These are phyloP conservation scores for Metarhizium brunneum DNA, from an alignment of 2,329 filamentous ascomycete species.

Conservation along the genomic window DNA sequence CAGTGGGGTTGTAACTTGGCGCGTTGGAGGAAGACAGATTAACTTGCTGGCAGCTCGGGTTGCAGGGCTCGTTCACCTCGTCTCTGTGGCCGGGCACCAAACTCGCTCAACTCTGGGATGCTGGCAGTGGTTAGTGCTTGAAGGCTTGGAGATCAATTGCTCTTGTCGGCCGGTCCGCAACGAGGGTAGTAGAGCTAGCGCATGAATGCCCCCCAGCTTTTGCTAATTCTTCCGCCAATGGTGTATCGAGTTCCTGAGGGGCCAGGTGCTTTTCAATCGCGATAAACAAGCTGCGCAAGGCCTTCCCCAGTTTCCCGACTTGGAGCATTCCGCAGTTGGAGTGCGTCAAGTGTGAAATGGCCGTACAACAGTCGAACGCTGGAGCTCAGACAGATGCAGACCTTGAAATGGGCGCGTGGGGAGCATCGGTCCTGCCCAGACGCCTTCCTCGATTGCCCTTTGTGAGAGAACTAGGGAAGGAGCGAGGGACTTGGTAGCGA, in stretches of 20 bases:
- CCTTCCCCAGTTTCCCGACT: not conserved
- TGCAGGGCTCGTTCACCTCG: not conserved
- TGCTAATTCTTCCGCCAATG: slow-evolving; percentile 4
- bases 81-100: not conserved
- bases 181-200: not conserved
- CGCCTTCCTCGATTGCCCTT: not conserved
- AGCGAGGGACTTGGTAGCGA: not conserved
- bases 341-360: no score
- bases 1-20: not conserved
- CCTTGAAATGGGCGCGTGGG: no score
- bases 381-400: no score
- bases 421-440: not conserved
- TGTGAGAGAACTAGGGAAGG: not conserved
- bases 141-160: not conserved
- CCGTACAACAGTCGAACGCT: no score
- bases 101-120: not conserved
- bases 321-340: no score
- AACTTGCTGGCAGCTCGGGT: not conserved
- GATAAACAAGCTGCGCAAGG: not conserved
- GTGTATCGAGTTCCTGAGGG: not conserved
- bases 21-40: no score
- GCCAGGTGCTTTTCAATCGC: not conserved
- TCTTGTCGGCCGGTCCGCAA: not conserved
- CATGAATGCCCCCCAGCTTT: not conserved
- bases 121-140: not conserved